Percentiles rank a stretch among this genome's conserved stretches.
These are phyloP conservation scores for Groenewaldozyma auringiensis DNA, from an alignment of 1,139 yeast genomes.

Conservation along the genomic window DNA sequence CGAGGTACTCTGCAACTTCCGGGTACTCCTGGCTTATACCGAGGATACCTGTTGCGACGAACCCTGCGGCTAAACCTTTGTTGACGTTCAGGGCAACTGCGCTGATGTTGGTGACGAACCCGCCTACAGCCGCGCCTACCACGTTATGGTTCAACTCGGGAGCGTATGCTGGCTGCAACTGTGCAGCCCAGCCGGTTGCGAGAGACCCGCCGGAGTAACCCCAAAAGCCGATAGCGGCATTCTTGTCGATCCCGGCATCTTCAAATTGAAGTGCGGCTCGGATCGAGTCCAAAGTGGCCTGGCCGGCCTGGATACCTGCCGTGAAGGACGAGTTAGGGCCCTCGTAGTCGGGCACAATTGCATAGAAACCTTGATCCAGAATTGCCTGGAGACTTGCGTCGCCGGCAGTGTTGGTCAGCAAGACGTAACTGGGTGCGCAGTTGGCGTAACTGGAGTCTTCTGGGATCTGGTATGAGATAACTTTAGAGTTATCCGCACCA, in stretches of 20 bases:
- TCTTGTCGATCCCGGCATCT: conserved; percentile 11
- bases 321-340: conserved; percentile 21
- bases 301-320: conserved; percentile 22
- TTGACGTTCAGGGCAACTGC: conserved; percentile 12
- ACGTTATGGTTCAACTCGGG: conserved; percentile 20
- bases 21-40: conserved; percentile 29
- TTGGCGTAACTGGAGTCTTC: conserved; percentile 25
- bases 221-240: conserved; percentile 15
- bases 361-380: conserved; percentile 14
- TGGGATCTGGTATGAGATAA: conserved; percentile 25
- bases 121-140: conserved; percentile 25
- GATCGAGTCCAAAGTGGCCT: conserved; percentile 23
- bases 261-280: conserved; percentile 19
- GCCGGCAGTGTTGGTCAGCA: conserved; percentile 7
- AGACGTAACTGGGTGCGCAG: conserved; percentile 27
- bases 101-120: conserved; percentile 18
- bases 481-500: conserved; percentile 12
- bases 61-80: conserved; percentile 18
- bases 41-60: conserved; percentile 22
- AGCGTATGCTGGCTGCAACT: conserved; percentile 22
- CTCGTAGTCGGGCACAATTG: conserved; percentile 26
- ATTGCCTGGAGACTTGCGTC: conserved; percentile 10
- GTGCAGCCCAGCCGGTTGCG: conserved; percentile 27
- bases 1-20: conserved; percentile 11
- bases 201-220: conserved; percentile 29